phyloP scores from a whole-genome alignment of 208 protist species.

The Wallacemonas rigidus region DNA sequence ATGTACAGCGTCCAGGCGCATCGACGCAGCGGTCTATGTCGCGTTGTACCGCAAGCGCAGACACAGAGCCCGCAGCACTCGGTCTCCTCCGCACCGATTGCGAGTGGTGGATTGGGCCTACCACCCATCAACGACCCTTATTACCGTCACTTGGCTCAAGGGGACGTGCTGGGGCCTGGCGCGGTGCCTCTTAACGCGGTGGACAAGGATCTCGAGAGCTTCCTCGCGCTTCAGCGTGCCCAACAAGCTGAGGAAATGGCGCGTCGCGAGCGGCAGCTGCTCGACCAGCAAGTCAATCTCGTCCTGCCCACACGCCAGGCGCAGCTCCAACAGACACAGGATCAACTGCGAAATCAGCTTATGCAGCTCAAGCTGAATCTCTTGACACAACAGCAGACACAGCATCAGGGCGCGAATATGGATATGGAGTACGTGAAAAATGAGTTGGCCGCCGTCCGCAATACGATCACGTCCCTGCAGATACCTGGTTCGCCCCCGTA shows the following conservation, averaged over 20 bases:
- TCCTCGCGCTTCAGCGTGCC: constrained; percentile 34
- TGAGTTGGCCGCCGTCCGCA: constrained; percentile 40
- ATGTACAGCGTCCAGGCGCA: constrained; percentile 38
- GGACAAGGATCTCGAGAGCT: constrained; percentile 33
- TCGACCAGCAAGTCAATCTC: constrained; percentile 51
- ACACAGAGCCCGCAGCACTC: not conserved
- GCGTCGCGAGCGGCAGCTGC: constrained; percentile 32
- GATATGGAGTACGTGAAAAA: constrained; percentile 44
- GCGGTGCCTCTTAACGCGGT: constrained; percentile 13
- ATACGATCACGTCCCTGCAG: constrained; percentile 18
- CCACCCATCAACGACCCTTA: constrained; percentile 4
- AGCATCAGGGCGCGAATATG: constrained; percentile 24
- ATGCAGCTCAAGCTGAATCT: constrained; percentile 50
- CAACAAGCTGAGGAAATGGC: constrained; percentile 31
- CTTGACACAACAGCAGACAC: constrained; percentile 29
- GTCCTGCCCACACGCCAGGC: constrained; percentile 41
- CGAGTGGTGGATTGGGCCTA: not conserved
- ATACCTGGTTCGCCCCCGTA: not conserved
- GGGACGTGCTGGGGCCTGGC: constrained; percentile 3
- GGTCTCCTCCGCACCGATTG: not conserved
- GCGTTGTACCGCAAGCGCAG: not conserved
- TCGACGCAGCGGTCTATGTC: constrained; percentile 25
- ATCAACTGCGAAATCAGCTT: constrained; percentile 40
- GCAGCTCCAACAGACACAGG: constrained; percentile 45
- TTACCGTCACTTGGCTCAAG: constrained; percentile 8